These are phyloP conservation scores for Lindgomyces ingoldianus DNA, from an alignment of 495 filamentous ascomycete species.

Conservation along the genomic window DNA sequence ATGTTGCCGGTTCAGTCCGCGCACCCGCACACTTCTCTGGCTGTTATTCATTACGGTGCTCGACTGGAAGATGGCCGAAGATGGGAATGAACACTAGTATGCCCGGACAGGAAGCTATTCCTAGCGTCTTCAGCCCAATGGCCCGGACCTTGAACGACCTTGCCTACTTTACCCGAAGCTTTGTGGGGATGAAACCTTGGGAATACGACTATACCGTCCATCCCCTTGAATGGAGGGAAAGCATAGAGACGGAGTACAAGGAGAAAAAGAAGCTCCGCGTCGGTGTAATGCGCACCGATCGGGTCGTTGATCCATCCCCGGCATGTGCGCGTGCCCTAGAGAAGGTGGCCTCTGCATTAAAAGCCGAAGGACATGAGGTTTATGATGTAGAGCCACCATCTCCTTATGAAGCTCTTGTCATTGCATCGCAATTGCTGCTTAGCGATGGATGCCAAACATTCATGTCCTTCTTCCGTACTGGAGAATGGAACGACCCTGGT, in stretches of 20 bases:
- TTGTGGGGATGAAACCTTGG: slow-evolving; percentile 88
- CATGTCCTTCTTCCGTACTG: slow-evolving; percentile 69
- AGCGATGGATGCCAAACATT: slow-evolving; percentile 86
- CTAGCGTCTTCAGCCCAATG: slow-evolving; percentile 92
- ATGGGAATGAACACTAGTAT: slow-evolving; percentile 82
- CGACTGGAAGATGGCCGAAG: slow-evolving; percentile 95
- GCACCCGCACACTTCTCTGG: slow-evolving; percentile 88
- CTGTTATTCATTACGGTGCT: slow-evolving; percentile 86
- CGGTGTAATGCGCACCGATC: slow-evolving; percentile 78
- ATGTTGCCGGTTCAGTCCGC: slow-evolving; percentile 90
- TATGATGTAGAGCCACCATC: slow-evolving; percentile 68
- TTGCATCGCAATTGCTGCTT: slow-evolving; percentile 85
- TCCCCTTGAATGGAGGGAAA: slow-evolving; percentile 75
- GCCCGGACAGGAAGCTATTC: slow-evolving; percentile 90
- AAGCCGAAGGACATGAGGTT: slow-evolving; percentile 71
- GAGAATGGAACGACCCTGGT: slow-evolving; percentile 80
- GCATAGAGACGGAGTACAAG: slow-evolving; percentile 59
- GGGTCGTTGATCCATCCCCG: slow-evolving; percentile 83
- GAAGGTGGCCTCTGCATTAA: slow-evolving; percentile 67
- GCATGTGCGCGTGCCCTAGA: slow-evolving; percentile 78
- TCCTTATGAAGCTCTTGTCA: slow-evolving; percentile 70
- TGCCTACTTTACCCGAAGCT: slow-evolving; percentile 75
- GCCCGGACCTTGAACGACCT: slow-evolving; percentile 82
- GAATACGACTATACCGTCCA: slow-evolving; percentile 84
- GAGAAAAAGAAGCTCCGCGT: slow-evolving; percentile 65